Base-by-base conservation (phyloP, 495 filamentous ascomycete genomes). In the Platismatia glauca region DNA sequence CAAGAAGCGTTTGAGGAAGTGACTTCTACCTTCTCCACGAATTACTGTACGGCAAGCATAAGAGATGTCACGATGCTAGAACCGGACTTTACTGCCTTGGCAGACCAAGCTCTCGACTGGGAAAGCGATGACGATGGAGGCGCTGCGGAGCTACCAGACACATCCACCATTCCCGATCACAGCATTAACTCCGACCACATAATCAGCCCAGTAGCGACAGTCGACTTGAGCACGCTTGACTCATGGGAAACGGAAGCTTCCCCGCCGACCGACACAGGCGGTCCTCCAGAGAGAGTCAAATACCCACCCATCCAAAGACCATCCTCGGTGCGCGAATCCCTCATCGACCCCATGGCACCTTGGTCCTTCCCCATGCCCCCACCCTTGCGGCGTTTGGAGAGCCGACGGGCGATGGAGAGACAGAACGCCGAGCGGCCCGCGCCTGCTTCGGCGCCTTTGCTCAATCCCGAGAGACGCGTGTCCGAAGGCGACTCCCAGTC, bases 1-100 rank as follows among this genome's bases (percentile, higher is more conserved):
- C 37, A 60, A 46, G 35, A 34, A 16, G 55, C 53, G 7, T 60
- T 65, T 41, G 56, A 67, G 27, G 62, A 67, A 59, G 60, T 69
- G 6, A 55, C 48, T 27, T 38, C 63, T 18, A 62, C 58, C 37
- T 63, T 67, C 60, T 38, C 38, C 33, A 41, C 52, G 6, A 63
- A 37, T 12, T 69, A 58, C 43, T 61, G 62, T 24, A 64, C 65
- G 5, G 59, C 67, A n/a, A 66, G 63, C 43, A 63, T 67, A 16
- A 63, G 53, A 29, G 64, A 62, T 9, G 50, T 69, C 43, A 61
- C 55, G 18, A 46, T 43, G 7, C 43, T 63, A 12, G 61, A 63
- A 33, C 61, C 55, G n/a, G 55, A 63, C 43, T 57, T 31, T 35
- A 44, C 41, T 13, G 61, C 43, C 12, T 34, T 63, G n/a, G 35